Base-by-base conservation (phyloP, 305 asterid species). In the Solanum chacoense region DNA sequence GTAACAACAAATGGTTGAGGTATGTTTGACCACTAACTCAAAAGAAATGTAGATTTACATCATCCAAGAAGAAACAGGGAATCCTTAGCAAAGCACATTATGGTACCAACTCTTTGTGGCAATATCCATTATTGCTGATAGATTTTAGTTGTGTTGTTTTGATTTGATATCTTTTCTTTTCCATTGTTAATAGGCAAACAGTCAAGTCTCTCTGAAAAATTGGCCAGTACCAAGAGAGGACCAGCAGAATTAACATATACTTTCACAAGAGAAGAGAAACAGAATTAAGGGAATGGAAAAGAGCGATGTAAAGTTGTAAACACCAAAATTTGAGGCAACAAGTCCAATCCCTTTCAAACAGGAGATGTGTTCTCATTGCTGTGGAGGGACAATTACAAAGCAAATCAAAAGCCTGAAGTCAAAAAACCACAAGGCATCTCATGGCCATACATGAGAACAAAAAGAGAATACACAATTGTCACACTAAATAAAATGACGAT, bases 341-440 rank as follows among this genome's bases (percentile, higher is more conserved):
- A 69, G 36, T 72, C 5, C 73, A 75, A 87, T 50, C 69, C 85
- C 85, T 45, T 87, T 84, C 31, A 32, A 50, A 75, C 72, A 87
- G 89, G 85, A 78, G 29, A 87, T 73, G 35, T 45, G 85, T 75
- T 87, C 89, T 73, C 89, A 87, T 75, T 87, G 89, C 89, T 84
- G 87, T 32, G 32, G 87, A 32, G 87, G 86, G 73, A 84, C 74
- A 55, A 20, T 55, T 84, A 84, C 87, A 84, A 31, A 22, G 20
- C 38, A 67, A 81, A 20, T 86, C 83, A 74, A 87, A 75, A 87
- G 34, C 72, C 74, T 42, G 34, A 87, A 55, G 74, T 63, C 35
- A n/a, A 42, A 65, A 87, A 78, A 31, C 36, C 83, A 75, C 71
- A 87, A 75, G 85, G 67, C 89, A 86, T 35, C 36, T 28, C 88